Conservation (phyloP, 768 basidiomycete species). For the Gymnopilus junonius region DNA sequence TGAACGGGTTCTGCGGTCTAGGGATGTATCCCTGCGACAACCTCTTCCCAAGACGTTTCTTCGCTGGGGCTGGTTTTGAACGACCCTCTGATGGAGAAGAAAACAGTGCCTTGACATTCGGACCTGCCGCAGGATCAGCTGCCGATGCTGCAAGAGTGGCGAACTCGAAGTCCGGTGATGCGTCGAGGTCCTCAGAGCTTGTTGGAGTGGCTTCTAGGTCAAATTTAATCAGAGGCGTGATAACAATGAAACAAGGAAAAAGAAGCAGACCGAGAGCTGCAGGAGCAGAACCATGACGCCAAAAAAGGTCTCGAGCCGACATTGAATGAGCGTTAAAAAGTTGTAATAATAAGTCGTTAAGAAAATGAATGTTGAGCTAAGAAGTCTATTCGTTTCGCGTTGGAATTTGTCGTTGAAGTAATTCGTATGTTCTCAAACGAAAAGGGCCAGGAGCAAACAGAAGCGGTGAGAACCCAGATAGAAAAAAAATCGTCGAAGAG, state of each 20-base stretch:
- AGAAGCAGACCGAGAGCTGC: neutral
- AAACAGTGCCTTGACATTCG: conserved; percentile 12
- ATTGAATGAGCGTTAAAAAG: neutral
- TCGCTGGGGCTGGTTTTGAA: conserved; percentile 1
- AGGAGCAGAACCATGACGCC: neutral
- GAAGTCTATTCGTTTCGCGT: conserved; percentile 2
- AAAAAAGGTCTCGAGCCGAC: neutral
- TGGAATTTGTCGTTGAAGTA: neutral
- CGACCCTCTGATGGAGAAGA: conserved; percentile 18
- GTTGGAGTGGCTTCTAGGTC: neutral
- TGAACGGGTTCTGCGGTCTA: conserved; percentile 84
- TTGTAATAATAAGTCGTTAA: neutral
- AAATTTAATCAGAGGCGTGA: neutral
- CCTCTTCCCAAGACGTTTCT: conserved; percentile 24
- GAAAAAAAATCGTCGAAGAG: neutral
- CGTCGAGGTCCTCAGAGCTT: accelerated
- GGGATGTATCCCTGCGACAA: conserved; percentile 64
- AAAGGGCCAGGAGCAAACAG: neutral
- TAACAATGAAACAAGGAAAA: neutral
- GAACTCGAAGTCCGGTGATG: neutral
- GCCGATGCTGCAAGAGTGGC: neutral
- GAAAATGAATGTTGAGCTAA: neutral
- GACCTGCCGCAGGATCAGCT: neutral
- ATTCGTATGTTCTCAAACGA: neutral
- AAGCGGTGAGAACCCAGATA: neutral